Evolutionary conservation across 208 protist genomes (phyloP), one percentile per base, ranked within the genome.

Genomic region (Phytomonas sp.): DNA sequence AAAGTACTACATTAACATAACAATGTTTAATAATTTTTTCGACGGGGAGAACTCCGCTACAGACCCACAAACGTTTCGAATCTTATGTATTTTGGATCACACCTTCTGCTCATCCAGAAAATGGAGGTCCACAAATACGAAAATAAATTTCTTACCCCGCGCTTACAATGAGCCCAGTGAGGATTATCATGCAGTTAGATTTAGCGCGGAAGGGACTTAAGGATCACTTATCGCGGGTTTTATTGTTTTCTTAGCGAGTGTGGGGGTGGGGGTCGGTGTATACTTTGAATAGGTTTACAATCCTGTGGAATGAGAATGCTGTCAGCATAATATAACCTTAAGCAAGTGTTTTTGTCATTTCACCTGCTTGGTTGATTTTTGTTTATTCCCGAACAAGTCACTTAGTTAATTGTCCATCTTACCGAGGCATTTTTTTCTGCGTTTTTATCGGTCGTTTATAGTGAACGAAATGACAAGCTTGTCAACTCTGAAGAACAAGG

Each of bases 1-100:
- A 60, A 51, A 51, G 59, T 60, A 73, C 7, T 60, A 68, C 5
- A 8, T 61, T 6, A 23, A 23, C n/a, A 65, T 5, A 65, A 65
- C 33, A 59, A 6, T 40, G 20, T 65, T 33, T 1, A 4, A 65
- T 65, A 23, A 26, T 26, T 51, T 56, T 56, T 56, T 56, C 2
- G 46, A 56, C 5, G 2, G 20, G 20, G 2, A 6, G 0, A 11
- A 6, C 46, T 23, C 46, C 11, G 17, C 17, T 34, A 23, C 67
- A 62, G 53, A 51, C 0, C 31, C 33, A 56, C 2, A n/a, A 2
- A n/a, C 67, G 15, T 63, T 60, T 51, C n/a, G 15, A 67, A 46
- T 65, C 43, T 61, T 36, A 33, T 51, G 31, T 60, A 61, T 17
- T 64, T 71, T 51, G 4, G 17, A 56, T 20, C n/a, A 37, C 34